Base-by-base conservation (phyloP, 192 early-diverging fungal species). In the Coemansia sp. region DNA sequence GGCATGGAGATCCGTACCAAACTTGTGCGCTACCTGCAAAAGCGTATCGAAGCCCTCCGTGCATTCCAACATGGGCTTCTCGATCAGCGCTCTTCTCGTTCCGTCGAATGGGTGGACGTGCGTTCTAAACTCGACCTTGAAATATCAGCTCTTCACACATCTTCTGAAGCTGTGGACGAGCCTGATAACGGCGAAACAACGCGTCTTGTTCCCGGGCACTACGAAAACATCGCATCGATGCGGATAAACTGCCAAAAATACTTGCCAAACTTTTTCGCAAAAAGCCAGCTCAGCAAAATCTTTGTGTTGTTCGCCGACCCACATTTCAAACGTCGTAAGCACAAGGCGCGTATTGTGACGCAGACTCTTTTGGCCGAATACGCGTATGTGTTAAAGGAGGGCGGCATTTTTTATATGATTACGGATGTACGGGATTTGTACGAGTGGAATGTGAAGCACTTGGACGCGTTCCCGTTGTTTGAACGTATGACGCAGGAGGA, bases 181-280 rank as follows among this genome's bases (percentile, higher is more conserved):
- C 63, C 62, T 16, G 78, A 79, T 39, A 85, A 86, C 29, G 64
- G 80, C 32, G 80, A 82, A 49, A 76, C 70, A 41, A 56, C 54
- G 7, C 70, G 80, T 2, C 53, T 82, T 32, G 82, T 78, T 19
- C 82, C 88, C 29, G 90, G 85, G 52, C 85, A 88, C 35, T 98
- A 95, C 74, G 93, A 99, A 66, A 99, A 99, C 75, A 90, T 98
- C 19, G 93, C 94, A 0, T 92, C 97, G 43, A 90, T 95, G 83
- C 88, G 96, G 20, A 97, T 97, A 87, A 99, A 99, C 81, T 95
- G 95, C 43, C 95, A 96, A 92, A 98, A 98, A 77, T 99, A 95
- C 70, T 69, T 93, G 74, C 94, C 94, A 54, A 98, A 97, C 86
- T 97, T 98, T 82, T 99, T 99, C 69, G 84, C 87, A 67, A 95